Percentiles rank a stretch among this genome's conserved stretches.
Evolutionary conservation across 148 eudicot genomes (phyloP).

Genomic region (Linanthus parryae): DNA sequence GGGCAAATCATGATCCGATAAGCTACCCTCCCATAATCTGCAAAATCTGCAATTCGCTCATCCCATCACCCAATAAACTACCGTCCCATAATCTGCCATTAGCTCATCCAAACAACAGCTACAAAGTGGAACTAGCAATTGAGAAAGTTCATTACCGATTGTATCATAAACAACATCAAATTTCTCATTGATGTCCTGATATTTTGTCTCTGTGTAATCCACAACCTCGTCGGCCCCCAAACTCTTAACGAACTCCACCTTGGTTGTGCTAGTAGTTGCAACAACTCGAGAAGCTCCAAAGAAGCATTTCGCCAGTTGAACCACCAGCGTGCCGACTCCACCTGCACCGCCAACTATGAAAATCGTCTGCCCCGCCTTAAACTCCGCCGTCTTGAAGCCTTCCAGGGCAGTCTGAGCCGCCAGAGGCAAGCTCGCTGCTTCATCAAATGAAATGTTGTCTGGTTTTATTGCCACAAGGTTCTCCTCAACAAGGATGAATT

Average conservation of each 20-base stretch:
- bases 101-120: too few species aligned
- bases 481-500: constrained; percentile 41
- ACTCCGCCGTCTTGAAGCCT: constrained; percentile 35
- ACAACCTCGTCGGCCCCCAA: constrained; percentile 48
- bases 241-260: constrained; percentile 46
- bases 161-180: constrained; percentile 46
- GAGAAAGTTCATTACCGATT: constrained; percentile 47
- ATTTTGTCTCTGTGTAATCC: constrained; percentile 37
- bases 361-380: constrained; percentile 24
- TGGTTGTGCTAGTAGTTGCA: constrained; percentile 39
- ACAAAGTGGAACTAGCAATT: too few species aligned
- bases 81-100: too few species aligned
- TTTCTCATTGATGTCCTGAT: constrained; percentile 32
- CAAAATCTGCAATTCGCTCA: too few species aligned
- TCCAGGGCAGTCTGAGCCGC: constrained; percentile 46
- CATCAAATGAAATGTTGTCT: constrained; percentile 36
- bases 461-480: constrained; percentile 39
- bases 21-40: too few species aligned
- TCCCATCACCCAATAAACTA: too few species aligned
- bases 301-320: constrained; percentile 43
- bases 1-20: too few species aligned
- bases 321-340: constrained; percentile 41
- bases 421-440: constrained; percentile 49
- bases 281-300: constrained; percentile 36
- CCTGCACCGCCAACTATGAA: constrained; percentile 53